Conservation (phyloP, 768 basidiomycete genomes). For the Podaxis sp. region DNA sequence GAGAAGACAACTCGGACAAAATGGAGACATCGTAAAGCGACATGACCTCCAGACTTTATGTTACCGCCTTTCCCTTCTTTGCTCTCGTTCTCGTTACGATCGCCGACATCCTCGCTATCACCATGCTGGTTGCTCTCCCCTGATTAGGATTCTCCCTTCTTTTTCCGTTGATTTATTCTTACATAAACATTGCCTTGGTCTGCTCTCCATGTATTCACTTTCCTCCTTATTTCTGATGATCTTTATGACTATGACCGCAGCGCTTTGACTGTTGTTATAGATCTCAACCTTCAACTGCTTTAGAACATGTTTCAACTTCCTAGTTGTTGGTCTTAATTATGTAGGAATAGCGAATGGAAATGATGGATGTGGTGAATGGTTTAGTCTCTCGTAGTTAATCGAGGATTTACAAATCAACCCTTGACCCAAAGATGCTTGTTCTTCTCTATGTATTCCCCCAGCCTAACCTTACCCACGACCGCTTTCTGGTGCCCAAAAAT, state of each 20-base stretch:
- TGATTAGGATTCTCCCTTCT: too few relatives aligned
- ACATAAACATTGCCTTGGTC: not conserved
- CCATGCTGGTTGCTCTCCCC: too few relatives aligned
- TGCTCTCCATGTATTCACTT: not conserved
- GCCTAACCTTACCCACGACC: constrained; percentile 19
- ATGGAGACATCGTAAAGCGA: constrained; percentile 2
- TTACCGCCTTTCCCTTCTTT: not conserved
- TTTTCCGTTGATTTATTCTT: not conserved
- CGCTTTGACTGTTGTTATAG: not conserved
- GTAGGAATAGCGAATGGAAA: not conserved
- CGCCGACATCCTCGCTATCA: not conserved
- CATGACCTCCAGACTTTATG: not conserved
- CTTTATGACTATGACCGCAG: not conserved
- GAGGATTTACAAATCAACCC: not conserved
- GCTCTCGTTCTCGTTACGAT: not conserved
- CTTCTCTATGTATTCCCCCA: constrained; percentile 21
- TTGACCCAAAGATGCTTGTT: constrained; percentile 11
- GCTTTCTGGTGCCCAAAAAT: constrained; percentile 16
- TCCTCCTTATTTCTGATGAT: not conserved
- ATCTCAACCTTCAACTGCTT: not conserved
- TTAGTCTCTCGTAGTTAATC: not conserved
- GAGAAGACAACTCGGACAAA: not conserved
- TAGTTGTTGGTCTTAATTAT: not conserved
- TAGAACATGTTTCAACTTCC: not conserved
- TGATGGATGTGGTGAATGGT: not conserved